These are phyloP conservation scores for Talaromyces pinophilus DNA, from an alignment of 2,329 filamentous ascomycete species.

Conservation along the genomic window DNA sequence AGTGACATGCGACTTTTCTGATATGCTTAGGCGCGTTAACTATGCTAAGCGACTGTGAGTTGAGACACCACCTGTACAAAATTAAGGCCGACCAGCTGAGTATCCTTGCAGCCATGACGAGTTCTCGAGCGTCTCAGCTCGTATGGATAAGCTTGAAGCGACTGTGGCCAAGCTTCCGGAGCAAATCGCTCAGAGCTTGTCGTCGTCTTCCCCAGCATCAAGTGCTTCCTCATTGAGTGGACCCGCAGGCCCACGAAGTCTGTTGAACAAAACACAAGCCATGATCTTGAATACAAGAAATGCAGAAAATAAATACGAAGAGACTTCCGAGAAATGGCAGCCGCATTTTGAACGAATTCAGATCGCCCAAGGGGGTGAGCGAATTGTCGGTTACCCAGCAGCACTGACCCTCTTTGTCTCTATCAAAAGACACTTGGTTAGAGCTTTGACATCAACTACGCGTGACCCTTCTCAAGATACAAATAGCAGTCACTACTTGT, in stretches of 20 bases:
- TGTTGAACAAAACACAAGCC: background rate
- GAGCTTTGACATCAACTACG: slow-evolving; percentile 4
- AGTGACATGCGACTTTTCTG: slow-evolving; percentile 4
- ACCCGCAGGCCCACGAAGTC: slow-evolving; percentile 3
- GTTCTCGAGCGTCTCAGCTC: slow-evolving; percentile 13
- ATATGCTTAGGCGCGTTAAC: slow-evolving; percentile 15
- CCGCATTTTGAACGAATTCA: slow-evolving; percentile 8
- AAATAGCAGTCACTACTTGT: background rate
- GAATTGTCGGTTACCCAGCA: slow-evolving; percentile 11
- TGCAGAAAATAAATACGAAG: background rate
- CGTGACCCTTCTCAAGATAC: slow-evolving; percentile 5
- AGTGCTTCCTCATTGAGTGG: background rate
- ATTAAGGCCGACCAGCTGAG: background rate
- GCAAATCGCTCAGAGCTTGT: slow-evolving; percentile 13
- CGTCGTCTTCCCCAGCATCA: background rate
- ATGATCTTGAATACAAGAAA: background rate
- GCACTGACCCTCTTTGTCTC: slow-evolving; percentile 11
- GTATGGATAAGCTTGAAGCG: slow-evolving; percentile 12
- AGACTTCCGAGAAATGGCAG: slow-evolving; percentile 4
- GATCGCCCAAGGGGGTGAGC: slow-evolving; percentile 14
- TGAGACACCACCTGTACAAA: background rate
- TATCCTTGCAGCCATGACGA: slow-evolving; percentile 9
- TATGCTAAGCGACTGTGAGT: slow-evolving; percentile 17
- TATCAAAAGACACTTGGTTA: slow-evolving; percentile 8
- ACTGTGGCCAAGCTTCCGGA: slow-evolving; percentile 7